Percentiles rank a stretch among this genome's conserved stretches.
phyloP scores from a whole-genome alignment of 2,329 filamentous ascomycete genomes.

The Periconia sp. region DNA sequence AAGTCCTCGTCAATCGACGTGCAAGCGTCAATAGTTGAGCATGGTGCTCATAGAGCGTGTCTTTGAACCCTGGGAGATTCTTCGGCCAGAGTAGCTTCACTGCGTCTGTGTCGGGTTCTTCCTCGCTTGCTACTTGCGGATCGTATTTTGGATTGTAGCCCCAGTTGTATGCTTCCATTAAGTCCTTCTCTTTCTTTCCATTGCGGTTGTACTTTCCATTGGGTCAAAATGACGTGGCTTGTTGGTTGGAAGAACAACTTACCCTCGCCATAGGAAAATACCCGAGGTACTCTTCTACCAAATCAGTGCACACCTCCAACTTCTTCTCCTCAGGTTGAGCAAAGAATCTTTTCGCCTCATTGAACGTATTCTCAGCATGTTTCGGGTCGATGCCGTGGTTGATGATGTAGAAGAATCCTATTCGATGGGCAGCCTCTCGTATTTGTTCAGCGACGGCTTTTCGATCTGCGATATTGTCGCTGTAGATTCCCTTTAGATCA shows the following conservation, averaged over 20 bases:
- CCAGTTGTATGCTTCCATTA: constrained; percentile 37
- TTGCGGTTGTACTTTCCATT: constrained; percentile 53
- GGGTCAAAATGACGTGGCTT: neutral
- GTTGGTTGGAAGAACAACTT: neutral
- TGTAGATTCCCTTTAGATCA: constrained; percentile 17
- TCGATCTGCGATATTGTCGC: constrained; percentile 15
- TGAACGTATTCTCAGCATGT: constrained; percentile 38
- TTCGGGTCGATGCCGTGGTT: constrained; percentile 16
- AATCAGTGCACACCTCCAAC: constrained; percentile 53
- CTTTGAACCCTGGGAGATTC: constrained; percentile 54
- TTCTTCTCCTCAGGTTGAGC: constrained; percentile 53
- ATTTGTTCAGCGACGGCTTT: constrained; percentile 18
- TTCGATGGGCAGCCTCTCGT: constrained; percentile 11
- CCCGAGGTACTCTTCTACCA: constrained; percentile 44
- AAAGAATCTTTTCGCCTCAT: constrained; percentile 52
- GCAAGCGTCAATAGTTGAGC: constrained; percentile 57
- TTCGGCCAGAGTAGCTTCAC: constrained; percentile 10
- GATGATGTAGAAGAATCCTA: constrained; percentile 21
- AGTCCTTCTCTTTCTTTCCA: constrained; percentile 54
- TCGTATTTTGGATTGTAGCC: constrained; percentile 23
- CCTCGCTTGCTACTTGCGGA: constrained; percentile 13
- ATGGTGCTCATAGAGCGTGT: constrained; percentile 57
- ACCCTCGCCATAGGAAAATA: constrained; percentile 42
- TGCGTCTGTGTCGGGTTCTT: constrained; percentile 10
- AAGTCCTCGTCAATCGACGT: constrained; percentile 57